Evolutionary conservation across 2,329 filamentous ascomycete genomes (phyloP).

Genomic region (Dactylella cylindrospora): DNA sequence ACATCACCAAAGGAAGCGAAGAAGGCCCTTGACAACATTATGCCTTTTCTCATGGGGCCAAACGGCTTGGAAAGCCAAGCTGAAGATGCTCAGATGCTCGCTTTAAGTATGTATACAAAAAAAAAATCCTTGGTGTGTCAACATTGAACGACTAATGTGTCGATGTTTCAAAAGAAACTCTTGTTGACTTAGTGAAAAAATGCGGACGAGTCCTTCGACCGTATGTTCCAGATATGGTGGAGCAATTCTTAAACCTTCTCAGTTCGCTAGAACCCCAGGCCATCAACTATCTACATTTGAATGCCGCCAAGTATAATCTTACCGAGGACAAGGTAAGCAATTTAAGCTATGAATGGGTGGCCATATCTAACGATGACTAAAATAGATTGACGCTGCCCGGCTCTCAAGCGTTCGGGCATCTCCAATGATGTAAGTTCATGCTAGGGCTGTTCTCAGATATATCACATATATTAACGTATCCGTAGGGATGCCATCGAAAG

Average conservation of each 20-base stretch:
- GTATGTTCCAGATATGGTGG: conserved; percentile 78
- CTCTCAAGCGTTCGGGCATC: conserved; percentile 79
- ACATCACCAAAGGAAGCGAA: conserved; percentile 47
- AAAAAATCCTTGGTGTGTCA: neutral
- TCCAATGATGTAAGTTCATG: conserved; percentile 66
- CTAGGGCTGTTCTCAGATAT: no score
- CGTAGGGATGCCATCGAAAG: conserved; percentile 76
- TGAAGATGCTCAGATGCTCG: conserved; percentile 81
- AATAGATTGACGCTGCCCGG: conserved; percentile 75
- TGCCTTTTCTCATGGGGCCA: conserved; percentile 86
- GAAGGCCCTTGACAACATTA: conserved; percentile 72
- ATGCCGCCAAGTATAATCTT: conserved; percentile 78
- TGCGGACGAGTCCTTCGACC: conserved; percentile 75
- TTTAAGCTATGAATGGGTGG: neutral
- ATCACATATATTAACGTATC: neutral
- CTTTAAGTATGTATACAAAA: conserved; percentile 53
- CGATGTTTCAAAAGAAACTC: conserved; percentile 57
- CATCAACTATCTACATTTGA: conserved; percentile 89
- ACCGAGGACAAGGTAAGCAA: conserved; percentile 67
- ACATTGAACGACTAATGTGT: conserved; percentile 4
- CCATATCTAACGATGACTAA: neutral
- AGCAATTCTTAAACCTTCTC: conserved; percentile 75
- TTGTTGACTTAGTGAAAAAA: conserved; percentile 87
- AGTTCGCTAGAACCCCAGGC: conserved; percentile 82
- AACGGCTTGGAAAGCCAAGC: conserved; percentile 87